Base-by-base conservation (phyloP, 2,329 filamentous ascomycete species). In the Clarireedia sp. region DNA sequence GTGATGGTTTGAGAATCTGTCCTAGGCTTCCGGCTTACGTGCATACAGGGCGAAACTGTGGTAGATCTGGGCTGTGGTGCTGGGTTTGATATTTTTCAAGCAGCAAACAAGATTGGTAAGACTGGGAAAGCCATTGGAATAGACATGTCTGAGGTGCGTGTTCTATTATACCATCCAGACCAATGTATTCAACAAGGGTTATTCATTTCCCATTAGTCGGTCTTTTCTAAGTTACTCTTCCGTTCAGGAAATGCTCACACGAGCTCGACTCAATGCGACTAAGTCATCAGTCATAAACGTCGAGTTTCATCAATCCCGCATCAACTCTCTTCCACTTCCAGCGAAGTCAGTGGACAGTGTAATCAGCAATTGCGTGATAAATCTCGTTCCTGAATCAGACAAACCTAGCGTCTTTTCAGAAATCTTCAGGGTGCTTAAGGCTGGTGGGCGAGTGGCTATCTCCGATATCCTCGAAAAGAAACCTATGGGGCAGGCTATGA, bases 291-390 rank as follows among this genome's bases (percentile, higher is more conserved):
- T 68, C 4, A 57, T 61, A 5, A 83, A 83, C 60, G 71, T 76
- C 2, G 63, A 69, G 12, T 83, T 85, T 56, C 60, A 82, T 56
- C 67, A 80, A 57, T 70, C 73, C 2, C 64, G 63, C 17, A 83
- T 85, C 62, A 81, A 77, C 0, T 61, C 69, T 3, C 75, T 82
- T 19, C 68, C 73, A 0, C 67, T 83, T 0, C 64, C 69, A 1
- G 60, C 67, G 9, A 62, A 58, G 8, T 75, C 64, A 16, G 77
- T 74, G 17, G 74, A 83, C 66, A 78, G 77, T 62, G 75, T 86
- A 55, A 82, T 85, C 59, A 80, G 76, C 59, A 86, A 86, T 68
- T 86, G 82, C 57, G 80, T 83, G 24, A 69, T 85, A 57, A 84
- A 83, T 60, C 76, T 83, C 0, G 77, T 83, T 1, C 79, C 79